Base-by-base conservation (phyloP, 78 protist genomes). In the Cavenderia fasciculata region DNA sequence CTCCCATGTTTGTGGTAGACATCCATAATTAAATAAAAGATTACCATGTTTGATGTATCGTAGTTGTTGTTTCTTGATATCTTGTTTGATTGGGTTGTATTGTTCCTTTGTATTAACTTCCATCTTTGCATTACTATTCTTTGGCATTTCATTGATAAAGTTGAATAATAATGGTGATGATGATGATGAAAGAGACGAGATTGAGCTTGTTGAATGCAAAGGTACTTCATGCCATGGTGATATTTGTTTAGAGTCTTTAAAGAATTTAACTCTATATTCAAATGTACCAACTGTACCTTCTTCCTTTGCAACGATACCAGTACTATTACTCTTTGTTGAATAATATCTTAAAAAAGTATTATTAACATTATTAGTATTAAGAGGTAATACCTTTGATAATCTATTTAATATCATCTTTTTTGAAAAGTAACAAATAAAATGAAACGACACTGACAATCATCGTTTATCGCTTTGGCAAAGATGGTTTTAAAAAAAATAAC, bases 1-100 rank as follows among this genome's bases (percentile, higher is more conserved):
- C 84, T 96, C 96, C 96, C 95, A 94, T 21, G 96, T 94, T 76
- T 94, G 88, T 2, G 98, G 98, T 43, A 96, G 16, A 12, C 95
- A 93, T n/a, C 98, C 98, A 86, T 96, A 96, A 94, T 96, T 94
- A 86, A 82, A 94, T 43, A 85, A 73, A 65, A 92, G 75, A 25
- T 85, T 66, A 12, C 85, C 74, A 86, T 86, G 94, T 59, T 92
- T 75, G 14, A 93, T 93, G 70, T 62, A 90, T 25, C 98, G 61
- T 19, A 92, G 66, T 73, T 59, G 51, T 12, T 85, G 79, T n/a
- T 89, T 89, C 73, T 75, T 94, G 38, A 29, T 61, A 85, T 96
- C 98, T 75, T 96, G 98, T 63, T 43, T 52, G 93, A 96, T 94
- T 14, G 98, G 98, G 69, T 94, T 92, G 34, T 52, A 43, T 10